These are phyloP conservation scores for Penicillium concentricum DNA, from an alignment of 2,329 filamentous ascomycete genomes.

Conservation along the genomic window DNA sequence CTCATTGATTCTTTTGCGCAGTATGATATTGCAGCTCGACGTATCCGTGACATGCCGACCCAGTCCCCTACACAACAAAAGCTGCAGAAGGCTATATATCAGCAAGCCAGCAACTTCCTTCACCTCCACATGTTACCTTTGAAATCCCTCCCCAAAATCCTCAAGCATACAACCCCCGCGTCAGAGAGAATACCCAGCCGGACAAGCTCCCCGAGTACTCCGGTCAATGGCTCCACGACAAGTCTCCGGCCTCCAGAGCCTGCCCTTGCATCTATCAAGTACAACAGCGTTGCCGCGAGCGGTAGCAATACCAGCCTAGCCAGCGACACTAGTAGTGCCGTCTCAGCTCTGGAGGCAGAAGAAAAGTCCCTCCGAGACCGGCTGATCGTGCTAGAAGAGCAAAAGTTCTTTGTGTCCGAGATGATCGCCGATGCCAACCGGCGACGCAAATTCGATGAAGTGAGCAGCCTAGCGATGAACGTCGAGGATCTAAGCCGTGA, in stretches of 20 bases:
- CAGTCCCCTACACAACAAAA: conserved; percentile 68
- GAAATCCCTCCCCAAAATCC: conserved; percentile 68
- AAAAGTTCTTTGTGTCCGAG: conserved; percentile 81
- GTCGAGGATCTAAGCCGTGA: conserved; percentile 78
- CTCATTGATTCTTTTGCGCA: conserved; percentile 86
- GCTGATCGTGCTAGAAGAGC: conserved; percentile 83
- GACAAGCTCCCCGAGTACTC: conserved; percentile 24
- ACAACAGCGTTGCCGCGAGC: conserved; percentile 51
- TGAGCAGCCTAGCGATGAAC: conserved; percentile 74
- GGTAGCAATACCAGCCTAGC: conserved; percentile 53
- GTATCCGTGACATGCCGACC: conserved; percentile 76
- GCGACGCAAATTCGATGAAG: conserved; percentile 80
- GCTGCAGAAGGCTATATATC: conserved; percentile 78
- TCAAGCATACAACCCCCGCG: conserved; percentile 60
- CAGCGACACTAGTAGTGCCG: conserved; percentile 55
- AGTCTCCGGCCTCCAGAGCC: conserved; percentile 35
- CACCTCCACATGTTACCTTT: conserved; percentile 89
- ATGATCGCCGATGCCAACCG: conserved; percentile 79
- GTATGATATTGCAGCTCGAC: conserved; percentile 77
- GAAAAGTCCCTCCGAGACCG: conserved; percentile 79
- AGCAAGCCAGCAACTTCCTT: conserved; percentile 77
- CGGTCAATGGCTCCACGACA: conserved; percentile 23
- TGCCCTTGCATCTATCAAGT: conserved; percentile 61
- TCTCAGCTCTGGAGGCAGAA: conserved; percentile 72
- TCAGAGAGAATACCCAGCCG: conserved; percentile 35